These are phyloP conservation scores for Fusarium ambrosium DNA, from an alignment of 2,329 filamentous ascomycete genomes.

Conservation along the genomic window DNA sequence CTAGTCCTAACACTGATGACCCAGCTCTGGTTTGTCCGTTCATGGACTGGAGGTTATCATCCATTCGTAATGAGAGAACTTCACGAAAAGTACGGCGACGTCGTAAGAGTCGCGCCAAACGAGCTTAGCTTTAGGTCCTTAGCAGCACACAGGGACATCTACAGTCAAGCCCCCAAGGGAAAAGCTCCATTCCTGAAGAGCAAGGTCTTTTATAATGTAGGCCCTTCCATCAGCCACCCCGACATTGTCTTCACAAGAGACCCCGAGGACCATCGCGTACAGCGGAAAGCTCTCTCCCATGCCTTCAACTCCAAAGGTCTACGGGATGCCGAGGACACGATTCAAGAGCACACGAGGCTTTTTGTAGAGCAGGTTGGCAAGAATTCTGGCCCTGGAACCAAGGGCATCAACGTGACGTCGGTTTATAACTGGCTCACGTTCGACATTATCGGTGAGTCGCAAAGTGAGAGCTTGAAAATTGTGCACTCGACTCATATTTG, in stretches of 20 bases:
- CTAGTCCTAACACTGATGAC: too few species aligned
- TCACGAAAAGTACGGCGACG: conserved; percentile 35
- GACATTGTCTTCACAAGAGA: conserved; percentile 18
- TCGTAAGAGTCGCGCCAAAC: conserved; percentile 34
- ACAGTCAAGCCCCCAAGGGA: conserved; percentile 22
- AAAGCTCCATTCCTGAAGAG: conserved; percentile 20
- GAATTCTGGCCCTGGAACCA: not conserved
- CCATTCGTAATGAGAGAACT: not conserved
- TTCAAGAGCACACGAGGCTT: not conserved
- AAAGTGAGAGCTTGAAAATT: rapidly evolving
- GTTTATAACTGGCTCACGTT: conserved; percentile 32
- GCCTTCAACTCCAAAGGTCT: conserved; percentile 26
- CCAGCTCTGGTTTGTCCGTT: conserved; percentile 3
- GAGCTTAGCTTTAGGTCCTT: conserved; percentile 31
- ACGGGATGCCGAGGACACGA: conserved; percentile 12
- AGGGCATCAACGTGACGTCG: conserved; percentile 7
- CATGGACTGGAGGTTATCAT: conserved; percentile 11
- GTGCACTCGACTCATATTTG: not conserved
- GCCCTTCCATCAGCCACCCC: not conserved
- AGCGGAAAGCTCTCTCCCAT: conserved; percentile 25
- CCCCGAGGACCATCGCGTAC: conserved; percentile 14
- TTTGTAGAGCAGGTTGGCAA: conserved; percentile 12
- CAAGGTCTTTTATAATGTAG: conserved; percentile 13
- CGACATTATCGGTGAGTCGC: conserved; percentile 24
- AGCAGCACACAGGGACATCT: conserved; percentile 37